phyloP scores from a whole-genome alignment of 2,329 filamentous ascomycete species.

The Cadophora luteo-olivacea region DNA sequence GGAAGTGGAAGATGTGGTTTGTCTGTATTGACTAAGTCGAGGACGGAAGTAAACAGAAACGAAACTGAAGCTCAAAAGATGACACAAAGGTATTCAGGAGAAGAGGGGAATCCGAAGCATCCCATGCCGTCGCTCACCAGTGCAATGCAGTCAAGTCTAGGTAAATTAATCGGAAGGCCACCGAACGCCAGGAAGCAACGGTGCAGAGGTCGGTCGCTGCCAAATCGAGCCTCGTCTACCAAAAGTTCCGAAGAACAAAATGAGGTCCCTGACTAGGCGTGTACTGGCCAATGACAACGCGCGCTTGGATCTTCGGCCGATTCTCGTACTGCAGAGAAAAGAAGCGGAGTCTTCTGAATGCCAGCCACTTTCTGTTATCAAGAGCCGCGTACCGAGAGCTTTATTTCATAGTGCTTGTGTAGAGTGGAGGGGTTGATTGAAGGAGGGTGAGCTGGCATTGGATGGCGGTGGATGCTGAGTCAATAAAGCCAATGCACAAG shows the following conservation, averaged over 20 bases:
- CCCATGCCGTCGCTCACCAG: neutral
- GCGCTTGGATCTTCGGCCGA: neutral
- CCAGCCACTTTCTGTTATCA: neutral
- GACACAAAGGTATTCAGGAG: constrained; percentile 1
- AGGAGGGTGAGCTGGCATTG: neutral
- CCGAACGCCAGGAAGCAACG: constrained; percentile 20
- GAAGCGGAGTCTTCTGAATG: neutral
- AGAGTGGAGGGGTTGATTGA: neutral
- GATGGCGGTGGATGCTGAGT: neutral
- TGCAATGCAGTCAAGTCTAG: neutral
- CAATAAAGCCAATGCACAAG: neutral
- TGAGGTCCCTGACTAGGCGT: constrained; percentile 10
- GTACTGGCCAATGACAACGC: neutral
- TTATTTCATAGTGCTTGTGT: neutral
- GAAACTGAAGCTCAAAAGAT: constrained; percentile 11
- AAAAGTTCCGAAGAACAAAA: neutral
- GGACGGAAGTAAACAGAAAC: constrained; percentile 14
- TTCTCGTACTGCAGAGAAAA: neutral
- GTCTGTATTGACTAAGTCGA: constrained; percentile 21
- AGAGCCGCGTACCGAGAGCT: neutral
- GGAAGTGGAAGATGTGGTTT: constrained; percentile 6
- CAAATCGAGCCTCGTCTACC: constrained; percentile 20
- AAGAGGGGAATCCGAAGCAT: constrained; percentile 15
- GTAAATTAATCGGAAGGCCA: neutral
- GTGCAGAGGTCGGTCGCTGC: constrained; percentile 17